phyloP scores from a whole-genome alignment of 208 protist genomes.

The Acanthamoeba lugdunensis region DNA sequence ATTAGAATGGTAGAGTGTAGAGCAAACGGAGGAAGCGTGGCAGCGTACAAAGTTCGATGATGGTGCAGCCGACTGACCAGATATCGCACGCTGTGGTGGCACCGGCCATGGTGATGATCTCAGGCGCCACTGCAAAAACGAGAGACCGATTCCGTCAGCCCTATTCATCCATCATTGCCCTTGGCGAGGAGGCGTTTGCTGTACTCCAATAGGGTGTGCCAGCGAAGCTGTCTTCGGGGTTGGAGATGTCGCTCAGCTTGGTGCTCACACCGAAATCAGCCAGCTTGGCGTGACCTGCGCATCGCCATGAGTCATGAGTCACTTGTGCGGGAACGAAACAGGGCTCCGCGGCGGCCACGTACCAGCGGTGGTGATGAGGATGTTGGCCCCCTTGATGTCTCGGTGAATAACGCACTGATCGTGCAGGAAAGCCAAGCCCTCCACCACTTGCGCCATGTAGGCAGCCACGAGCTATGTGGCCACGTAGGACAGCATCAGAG shows the following conservation, averaged over 20 bases:
- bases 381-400: constrained; percentile 92
- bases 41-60: constrained; percentile 87
- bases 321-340: not conserved
- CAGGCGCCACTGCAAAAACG: constrained; percentile 87
- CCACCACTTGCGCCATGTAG: constrained; percentile 91
- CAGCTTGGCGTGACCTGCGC: constrained; percentile 91
- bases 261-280: constrained; percentile 97
- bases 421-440: constrained; percentile 90
- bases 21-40: not conserved
- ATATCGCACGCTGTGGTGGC: constrained; percentile 89
- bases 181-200: not conserved
- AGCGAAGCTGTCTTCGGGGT: constrained; percentile 87
- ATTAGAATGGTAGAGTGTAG: not conserved
- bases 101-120: constrained; percentile 91
- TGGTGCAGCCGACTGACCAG: constrained; percentile 90
- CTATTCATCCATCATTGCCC: not conserved
- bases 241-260: constrained; percentile 86
- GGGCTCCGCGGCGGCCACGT: not conserved
- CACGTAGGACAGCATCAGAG: not conserved
- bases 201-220: constrained; percentile 93
- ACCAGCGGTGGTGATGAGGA: constrained; percentile 89
- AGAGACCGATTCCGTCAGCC: not conserved
- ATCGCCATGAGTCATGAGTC: not conserved
- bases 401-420: constrained; percentile 90
- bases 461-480: constrained; percentile 82